Percentiles rank a stretch among this genome's conserved stretches.
Conservation (phyloP, 352 stramenopile species). For the Pythium vanterpoolii region DNA sequence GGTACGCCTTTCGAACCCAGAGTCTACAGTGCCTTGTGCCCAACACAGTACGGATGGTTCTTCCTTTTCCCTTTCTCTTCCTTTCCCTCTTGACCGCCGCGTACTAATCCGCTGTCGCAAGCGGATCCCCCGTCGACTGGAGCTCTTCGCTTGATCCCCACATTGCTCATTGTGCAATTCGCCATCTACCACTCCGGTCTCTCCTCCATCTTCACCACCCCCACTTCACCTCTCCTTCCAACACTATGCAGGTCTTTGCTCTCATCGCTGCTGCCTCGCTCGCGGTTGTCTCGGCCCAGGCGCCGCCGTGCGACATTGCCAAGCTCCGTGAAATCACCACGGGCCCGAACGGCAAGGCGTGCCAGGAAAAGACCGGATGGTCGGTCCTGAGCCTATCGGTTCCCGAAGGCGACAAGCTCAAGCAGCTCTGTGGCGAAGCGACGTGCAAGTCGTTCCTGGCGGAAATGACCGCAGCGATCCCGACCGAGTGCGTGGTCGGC, state of each 20-base stretch:
- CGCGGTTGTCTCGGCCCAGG: conserved; percentile 6
- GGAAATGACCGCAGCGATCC: conserved; percentile 6
- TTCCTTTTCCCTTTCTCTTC: not conserved
- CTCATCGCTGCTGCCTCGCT: conserved; percentile 3
- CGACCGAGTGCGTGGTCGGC: conserved; percentile 4
- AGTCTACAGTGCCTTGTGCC: no score
- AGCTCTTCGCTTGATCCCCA: not conserved
- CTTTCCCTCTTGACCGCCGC: no score
- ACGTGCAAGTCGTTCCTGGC: conserved; percentile 23
- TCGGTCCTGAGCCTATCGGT: not conserved
- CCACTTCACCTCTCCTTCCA: not conserved
- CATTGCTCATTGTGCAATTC: conserved; percentile 9
- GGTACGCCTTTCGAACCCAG: no score
- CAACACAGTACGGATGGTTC: not conserved
- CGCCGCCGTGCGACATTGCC: not conserved
- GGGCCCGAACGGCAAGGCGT: not conserved
- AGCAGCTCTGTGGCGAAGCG: conserved; percentile 22
- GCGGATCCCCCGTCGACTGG: no score
- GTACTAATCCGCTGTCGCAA: no score
- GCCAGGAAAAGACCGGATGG: conserved; percentile 1
- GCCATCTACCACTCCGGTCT: conserved; percentile 4
- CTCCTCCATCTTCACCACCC: not conserved
- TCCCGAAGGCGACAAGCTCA: conserved; percentile 8
- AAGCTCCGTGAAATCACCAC: not conserved
- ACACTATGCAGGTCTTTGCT: conserved; percentile 19